These are phyloP conservation scores for Ganoderma multipileum DNA, from an alignment of 1,284 basidiomycete species.

Conservation along the genomic window DNA sequence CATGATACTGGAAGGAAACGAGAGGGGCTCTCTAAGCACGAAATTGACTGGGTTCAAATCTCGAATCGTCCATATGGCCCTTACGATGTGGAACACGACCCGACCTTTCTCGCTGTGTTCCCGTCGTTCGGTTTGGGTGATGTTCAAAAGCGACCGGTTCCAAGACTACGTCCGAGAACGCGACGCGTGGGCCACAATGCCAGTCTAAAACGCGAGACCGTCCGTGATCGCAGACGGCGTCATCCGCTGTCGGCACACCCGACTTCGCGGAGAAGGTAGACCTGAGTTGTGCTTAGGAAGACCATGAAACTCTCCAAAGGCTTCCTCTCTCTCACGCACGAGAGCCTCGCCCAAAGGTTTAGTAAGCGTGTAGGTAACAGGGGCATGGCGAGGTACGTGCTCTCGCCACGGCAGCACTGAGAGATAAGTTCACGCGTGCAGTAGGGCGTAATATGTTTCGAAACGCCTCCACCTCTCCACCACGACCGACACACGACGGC, in stretches of 20 bases:
- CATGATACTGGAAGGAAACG: neutral
- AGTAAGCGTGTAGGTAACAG: neutral
- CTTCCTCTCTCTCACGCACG: neutral
- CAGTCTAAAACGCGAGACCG: neutral
- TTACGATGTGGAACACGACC: neutral
- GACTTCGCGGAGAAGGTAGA: neutral
- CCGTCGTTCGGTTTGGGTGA: neutral
- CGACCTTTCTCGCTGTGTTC: neutral
- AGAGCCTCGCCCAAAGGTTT: neutral
- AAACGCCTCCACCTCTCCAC: neutral
- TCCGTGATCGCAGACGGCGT: neutral
- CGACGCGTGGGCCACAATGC: neutral
- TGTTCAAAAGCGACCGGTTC: neutral
- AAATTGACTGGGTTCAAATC: neutral
- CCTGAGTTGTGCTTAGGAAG: neutral
- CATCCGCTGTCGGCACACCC: neutral
- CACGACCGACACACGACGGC: neutral
- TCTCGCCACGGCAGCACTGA: neutral
- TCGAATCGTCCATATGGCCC: neutral
- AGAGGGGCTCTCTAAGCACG: neutral
- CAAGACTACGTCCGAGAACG: neutral
- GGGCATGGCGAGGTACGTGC: neutral
- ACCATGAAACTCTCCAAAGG: neutral
- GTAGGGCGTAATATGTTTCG: neutral
- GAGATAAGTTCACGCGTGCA: neutral